Evolutionary conservation across 306 rosid genomes (phyloP), one percentile per base, ranked within the genome.

Genomic region (Sesbania bispinosa): DNA sequence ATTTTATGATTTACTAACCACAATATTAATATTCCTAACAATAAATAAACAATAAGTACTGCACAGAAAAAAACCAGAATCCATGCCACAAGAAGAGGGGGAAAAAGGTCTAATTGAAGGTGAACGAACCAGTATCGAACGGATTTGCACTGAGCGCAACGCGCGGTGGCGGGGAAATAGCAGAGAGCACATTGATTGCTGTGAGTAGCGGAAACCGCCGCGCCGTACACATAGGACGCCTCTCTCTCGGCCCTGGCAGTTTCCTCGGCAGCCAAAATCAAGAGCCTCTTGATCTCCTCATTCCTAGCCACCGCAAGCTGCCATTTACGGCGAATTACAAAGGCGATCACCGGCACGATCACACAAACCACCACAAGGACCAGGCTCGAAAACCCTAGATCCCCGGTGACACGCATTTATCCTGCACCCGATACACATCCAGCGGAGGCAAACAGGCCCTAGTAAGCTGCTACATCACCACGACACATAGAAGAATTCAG

Each of bases 331-430:
- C 87, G 72, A 58, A 84, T 77, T 6, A 83, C 36, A 47, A 88
- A 70, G 5, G 79, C 86, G 73, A 87, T 83, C 74, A 78, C 78
- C 67, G 90, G 86, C 29, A 84, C n/a, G 42, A 85, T 38, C 5
- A 85, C 29, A 62, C 68, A 87, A 39, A 68, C 79, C 80, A 81
- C 79, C 53, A 68, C 59, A 71, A 90, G 82, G 73, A 90, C 82
- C 74, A 83, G 88, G 89, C 80, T 84, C 69, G 69, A 77, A 84
- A 93, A 86, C 93, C 98, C 98, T 85, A 87, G 81, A 90, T 75
- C 88, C 93, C 81, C 89, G 52, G 82, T 63, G 29, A 78, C 88
- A 73, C 74, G 97, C 98, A 93, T 93, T 84, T 90, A 88, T 76
- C 88, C 86, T 66, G 79, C 81, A 54, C 83, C 69, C 26, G 52